Evolutionary conservation across 2,329 filamentous ascomycete species (phyloP), one percentile per base, ranked within the genome.

Genomic region (Diaporthe citrichinensis): DNA sequence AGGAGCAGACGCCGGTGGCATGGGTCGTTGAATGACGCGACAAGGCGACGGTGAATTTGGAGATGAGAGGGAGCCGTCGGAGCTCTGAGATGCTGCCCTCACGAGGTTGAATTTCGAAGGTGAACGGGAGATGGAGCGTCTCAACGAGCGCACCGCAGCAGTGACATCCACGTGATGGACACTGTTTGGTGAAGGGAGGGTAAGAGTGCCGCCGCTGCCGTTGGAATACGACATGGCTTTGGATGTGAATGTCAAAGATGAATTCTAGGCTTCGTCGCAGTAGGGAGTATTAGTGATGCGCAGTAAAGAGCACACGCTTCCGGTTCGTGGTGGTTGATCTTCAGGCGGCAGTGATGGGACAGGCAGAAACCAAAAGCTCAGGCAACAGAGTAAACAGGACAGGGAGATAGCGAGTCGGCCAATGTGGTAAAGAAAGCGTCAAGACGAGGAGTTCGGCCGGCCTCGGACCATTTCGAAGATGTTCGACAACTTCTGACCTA

Each of bases 101-200:
- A 84, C 83, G 49, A 97, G 86, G 74, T 91, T 89, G 83, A 97
- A 96, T 84, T 97, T 98, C 44, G 96, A 98, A 15, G 96, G 96
- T n/a, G 96, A 98, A 80, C 95, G 91, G 74, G 96, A 98, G 78
- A 98, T 89, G 36, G 96, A 98, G 79, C 95, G 94, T 78, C 96
- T 91, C 75, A 98, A 88, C 80, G 95, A 94, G 81, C 95, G 91
- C 78, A 98, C 94, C 69, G 94, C 92, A 77, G 94, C 93, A 72
- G 82, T 82, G 78, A 95, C 92, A 86, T 98, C 94, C 80, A 96
- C 93, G 84, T 94, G 93, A 83, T 95, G 94, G 77, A 92, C 91
- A 81, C 94, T 92, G 65, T 94, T 96, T 75, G 96, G 96, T 77
- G 96, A 98, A 78, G 95, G 93, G 80, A 98, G 89, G 81, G 97